Evolutionary conservation across 1,139 yeast species (phyloP).

Genomic region (Debaryomycetaceae sp.): DNA sequence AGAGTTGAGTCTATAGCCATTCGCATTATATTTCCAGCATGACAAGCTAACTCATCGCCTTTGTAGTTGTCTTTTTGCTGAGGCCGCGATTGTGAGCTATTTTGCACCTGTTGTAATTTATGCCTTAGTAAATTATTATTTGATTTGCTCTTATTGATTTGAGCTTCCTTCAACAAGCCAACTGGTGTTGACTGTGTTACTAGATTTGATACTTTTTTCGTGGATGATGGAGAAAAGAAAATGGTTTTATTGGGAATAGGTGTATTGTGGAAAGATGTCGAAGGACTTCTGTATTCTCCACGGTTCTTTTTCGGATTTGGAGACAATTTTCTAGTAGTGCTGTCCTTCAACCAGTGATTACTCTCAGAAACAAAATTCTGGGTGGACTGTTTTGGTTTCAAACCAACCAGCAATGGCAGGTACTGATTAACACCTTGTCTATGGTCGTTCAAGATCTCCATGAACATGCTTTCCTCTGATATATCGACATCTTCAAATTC

Average conservation of each 20-base stretch:
- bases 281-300: not conserved
- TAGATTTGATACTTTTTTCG: not conserved
- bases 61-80: conserved; percentile 22
- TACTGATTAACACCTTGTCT: conserved; percentile 15
- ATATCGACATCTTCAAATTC: conserved; percentile 21
- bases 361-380: not conserved
- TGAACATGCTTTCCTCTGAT: conserved; percentile 15
- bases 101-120: not conserved
- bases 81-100: not conserved
- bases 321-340: not conserved
- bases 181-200: conserved; percentile 21
- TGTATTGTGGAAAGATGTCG: conserved; percentile 20
- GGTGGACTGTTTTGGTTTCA: conserved; percentile 6
- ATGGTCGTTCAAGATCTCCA: conserved; percentile 19
- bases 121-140: not conserved
- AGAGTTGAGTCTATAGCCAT: conserved; percentile 51
- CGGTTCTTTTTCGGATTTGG: not conserved
- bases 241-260: conserved; percentile 31
- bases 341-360: not conserved
- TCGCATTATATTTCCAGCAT: conserved; percentile 45
- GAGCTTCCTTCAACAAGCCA: conserved; percentile 11
- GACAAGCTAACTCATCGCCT: conserved; percentile 45
- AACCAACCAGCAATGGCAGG: conserved; percentile 1
- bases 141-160: conserved; percentile 1
- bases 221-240: conserved; percentile 27